Evolutionary conservation across 345 rosid species (phyloP).

Genomic region (Theobroma cacao): DNA sequence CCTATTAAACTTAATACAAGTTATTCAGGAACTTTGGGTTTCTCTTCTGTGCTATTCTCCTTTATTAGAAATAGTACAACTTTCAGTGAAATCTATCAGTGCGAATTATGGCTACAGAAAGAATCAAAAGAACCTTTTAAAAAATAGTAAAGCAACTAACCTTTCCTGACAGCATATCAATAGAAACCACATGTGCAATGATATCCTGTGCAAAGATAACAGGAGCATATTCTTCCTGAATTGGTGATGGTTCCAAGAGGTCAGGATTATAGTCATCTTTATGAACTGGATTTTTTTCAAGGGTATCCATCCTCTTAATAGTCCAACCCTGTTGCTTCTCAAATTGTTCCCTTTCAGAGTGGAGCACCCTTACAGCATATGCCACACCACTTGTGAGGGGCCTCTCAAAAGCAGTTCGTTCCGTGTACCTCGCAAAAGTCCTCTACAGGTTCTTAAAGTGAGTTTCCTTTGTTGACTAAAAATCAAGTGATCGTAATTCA

Average conservation of each 20-base stretch:
- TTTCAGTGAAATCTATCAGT: neutral
- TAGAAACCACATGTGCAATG: constrained; percentile 79
- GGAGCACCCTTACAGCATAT: constrained; percentile 89
- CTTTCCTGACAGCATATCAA: constrained; percentile 93
- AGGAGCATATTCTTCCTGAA: constrained; percentile 94
- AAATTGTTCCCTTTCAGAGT: constrained; percentile 83
- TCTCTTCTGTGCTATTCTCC: neutral
- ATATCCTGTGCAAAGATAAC: constrained; percentile 99
- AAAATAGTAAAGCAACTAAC: constrained; percentile 40
- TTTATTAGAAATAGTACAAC: neutral
- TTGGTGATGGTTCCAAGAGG: constrained; percentile 68
- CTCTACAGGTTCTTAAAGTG: constrained; percentile 44
- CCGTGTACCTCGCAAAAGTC: constrained; percentile 91
- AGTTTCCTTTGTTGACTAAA: constrained; percentile 25
- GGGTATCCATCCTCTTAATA: constrained; percentile 75
- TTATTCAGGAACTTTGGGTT: neutral
- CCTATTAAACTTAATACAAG: neutral
- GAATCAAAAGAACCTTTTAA: neutral
- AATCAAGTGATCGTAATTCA: constrained; percentile 9
- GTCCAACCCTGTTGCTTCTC: constrained; percentile 96
- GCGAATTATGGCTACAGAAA: neutral
- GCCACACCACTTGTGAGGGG: constrained; percentile 99
- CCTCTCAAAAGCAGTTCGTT: constrained; percentile 95
- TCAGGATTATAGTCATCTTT: constrained; percentile 68
- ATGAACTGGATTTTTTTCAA: constrained; percentile 73